Percentiles rank a stretch among this genome's conserved stretches.
Evolutionary conservation across 345 rosid genomes (phyloP).

Genomic region (Ceriops decandra): DNA sequence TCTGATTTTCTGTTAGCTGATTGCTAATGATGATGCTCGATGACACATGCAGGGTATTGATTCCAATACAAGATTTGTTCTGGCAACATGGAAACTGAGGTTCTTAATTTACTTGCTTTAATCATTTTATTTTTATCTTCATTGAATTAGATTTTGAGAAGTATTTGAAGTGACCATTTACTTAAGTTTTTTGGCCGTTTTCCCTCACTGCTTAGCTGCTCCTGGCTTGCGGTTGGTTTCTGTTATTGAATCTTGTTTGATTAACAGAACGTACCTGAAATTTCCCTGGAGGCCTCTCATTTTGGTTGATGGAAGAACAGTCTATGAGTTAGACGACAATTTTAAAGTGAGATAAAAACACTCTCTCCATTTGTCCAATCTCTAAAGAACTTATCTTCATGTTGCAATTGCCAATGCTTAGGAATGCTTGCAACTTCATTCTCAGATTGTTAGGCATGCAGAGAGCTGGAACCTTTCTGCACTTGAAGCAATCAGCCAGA

Average conservation of each 20-base stretch:
- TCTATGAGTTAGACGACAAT: slow-evolving; percentile 49
- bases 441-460: slow-evolving; percentile 64
- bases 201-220: neutral
- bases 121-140: no score
- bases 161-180: no score
- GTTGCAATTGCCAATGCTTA: neutral
- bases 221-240: neutral
- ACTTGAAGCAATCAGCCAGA: slow-evolving; percentile 68
- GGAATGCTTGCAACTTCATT: neutral
- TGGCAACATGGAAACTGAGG: slow-evolving; percentile 81
- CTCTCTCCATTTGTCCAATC: neutral
- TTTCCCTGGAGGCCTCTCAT: slow-evolving; percentile 82
- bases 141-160: no score
- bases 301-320: slow-evolving; percentile 56
- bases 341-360: slow-evolving; percentile 41
- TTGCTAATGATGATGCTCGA: neutral
- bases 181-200: neutral
- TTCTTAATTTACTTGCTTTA: slow-evolving; percentile 18
- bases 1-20: neutral
- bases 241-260: slow-evolving; percentile 5
- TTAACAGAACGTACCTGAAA: slow-evolving; percentile 72
- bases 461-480: slow-evolving; percentile 88
- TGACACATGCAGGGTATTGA: slow-evolving; percentile 32
- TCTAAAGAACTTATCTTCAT: neutral
- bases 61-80: slow-evolving; percentile 35